Evolutionary conservation across 306 rosid species (phyloP), one percentile per base, ranked within the genome.

Genomic region (Lathyrus sativus): DNA sequence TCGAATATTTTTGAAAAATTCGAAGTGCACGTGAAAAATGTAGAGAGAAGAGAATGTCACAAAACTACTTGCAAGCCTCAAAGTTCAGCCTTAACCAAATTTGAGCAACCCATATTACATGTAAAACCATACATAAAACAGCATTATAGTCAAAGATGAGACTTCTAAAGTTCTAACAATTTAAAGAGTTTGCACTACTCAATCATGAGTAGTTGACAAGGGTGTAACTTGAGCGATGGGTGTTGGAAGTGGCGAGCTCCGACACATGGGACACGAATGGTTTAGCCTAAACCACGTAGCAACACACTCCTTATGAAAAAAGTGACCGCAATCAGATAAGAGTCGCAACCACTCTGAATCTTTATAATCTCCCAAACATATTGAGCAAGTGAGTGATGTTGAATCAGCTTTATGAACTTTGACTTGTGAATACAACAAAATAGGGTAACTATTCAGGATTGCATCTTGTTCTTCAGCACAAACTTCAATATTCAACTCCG

Each of bases 351-450:
- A 38, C 10, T 85, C 84, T 5, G 24, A 51, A 55, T 76, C 80
- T 53, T 44, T 63, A 31, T 76, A 84, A 62, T 87, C 89, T 26
- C 50, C 74, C 73, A 87, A 82, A 43, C 89, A 87, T 31, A 87
- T 78, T 3, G 86, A 76, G 72, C 92, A 87, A 46, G 44, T 31
- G 0, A 42, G 26, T 53, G 77, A 10, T 29, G 76, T 12, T 64
- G 71, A 54, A 54, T 73, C 65, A 42, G 48, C 33, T 17, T 65
- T 73, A 13, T 73, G 72, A 42, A 73, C 66, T 62, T 78, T 85
- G 2, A 67, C 74, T 59, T 87, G 65, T 0, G 89, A 80, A 17
- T 70, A 80, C 28, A 65, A 35, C 13, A 85, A 6, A 62, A 43
- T 45, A 0, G 88, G 92, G 37, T 60, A 82, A 29, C 70, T 65